These are phyloP conservation scores for Dendrocalamus sinicus DNA, from an alignment of 176 grass and related monocot species.

Conservation along the genomic window DNA sequence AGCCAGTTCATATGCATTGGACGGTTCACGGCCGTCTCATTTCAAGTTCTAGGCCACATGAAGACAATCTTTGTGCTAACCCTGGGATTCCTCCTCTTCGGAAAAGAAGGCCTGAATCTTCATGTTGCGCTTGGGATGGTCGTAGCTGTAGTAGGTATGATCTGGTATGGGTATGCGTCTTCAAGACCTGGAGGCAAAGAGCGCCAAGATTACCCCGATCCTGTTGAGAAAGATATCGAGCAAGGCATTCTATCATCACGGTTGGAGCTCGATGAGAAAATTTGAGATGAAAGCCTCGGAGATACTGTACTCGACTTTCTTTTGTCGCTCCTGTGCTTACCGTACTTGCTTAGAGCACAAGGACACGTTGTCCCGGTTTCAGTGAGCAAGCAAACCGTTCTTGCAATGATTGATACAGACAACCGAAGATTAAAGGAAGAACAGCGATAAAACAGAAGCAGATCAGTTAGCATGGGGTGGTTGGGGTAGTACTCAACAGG, in stretches of 20 bases:
- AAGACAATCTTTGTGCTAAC: slow-evolving; percentile 50
- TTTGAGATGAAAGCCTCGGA: slow-evolving; percentile 18
- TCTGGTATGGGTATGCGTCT: slow-evolving; percentile 44
- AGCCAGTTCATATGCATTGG: slow-evolving; percentile 64
- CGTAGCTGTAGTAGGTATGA: slow-evolving; percentile 42
- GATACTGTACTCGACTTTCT: background rate
- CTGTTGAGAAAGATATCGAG: slow-evolving; percentile 12
- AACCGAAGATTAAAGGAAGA: background rate
- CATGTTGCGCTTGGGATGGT: slow-evolving; percentile 46
- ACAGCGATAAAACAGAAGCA: background rate
- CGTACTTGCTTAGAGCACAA: background rate
- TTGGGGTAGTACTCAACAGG: background rate
- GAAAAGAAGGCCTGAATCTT: slow-evolving; percentile 45
- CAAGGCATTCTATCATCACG: background rate
- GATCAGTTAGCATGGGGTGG: background rate
- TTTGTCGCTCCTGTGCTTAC: background rate
- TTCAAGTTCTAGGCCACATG: slow-evolving; percentile 56
- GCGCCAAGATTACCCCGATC: slow-evolving; percentile 3
- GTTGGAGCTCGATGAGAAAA: slow-evolving; percentile 19
- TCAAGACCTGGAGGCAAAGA: slow-evolving; percentile 47
- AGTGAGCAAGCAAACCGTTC: background rate
- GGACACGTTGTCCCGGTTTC: background rate
- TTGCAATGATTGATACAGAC: background rate
- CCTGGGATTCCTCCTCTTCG: slow-evolving; percentile 48
- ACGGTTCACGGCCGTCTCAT: slow-evolving; percentile 46